phyloP scores from a whole-genome alignment of 2,329 filamentous ascomycete species.

The Claviceps digitariae region DNA sequence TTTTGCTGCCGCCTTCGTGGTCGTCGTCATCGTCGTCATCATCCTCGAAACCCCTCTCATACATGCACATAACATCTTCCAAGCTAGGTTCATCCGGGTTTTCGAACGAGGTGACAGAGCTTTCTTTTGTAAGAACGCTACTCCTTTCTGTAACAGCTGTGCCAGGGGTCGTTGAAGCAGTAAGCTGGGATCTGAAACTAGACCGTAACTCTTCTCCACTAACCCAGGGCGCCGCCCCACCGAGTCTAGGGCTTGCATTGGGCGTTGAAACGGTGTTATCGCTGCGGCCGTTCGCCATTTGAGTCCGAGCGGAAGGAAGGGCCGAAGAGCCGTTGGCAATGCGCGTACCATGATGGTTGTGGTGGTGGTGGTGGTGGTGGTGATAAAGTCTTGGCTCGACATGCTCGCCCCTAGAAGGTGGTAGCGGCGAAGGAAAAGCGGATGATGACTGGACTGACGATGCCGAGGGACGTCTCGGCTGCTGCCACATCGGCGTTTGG shows the following conservation, averaged over 20 bases:
- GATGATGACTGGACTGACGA: slow-evolving; percentile 34
- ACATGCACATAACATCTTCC: slow-evolving; percentile 58
- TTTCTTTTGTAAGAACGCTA: slow-evolving; percentile 67
- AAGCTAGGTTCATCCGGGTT: slow-evolving; percentile 45
- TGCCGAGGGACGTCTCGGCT: slow-evolving; percentile 31
- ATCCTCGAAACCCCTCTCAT: slow-evolving; percentile 46
- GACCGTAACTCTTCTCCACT: slow-evolving; percentile 38
- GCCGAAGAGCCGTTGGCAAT: slow-evolving; percentile 15
- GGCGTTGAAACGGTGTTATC: slow-evolving; percentile 26
- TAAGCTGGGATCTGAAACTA: slow-evolving; percentile 43
- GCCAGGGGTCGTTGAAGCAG: slow-evolving; percentile 43
- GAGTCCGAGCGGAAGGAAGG: slow-evolving; percentile 14
- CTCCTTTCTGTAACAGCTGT: slow-evolving; percentile 63
- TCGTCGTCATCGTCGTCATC: slow-evolving; percentile 29
- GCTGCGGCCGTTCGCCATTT: slow-evolving; percentile 13
- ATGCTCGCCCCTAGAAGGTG: slow-evolving; percentile 27
- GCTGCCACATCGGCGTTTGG: slow-evolving; percentile 25
- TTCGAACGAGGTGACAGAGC: slow-evolving; percentile 52
- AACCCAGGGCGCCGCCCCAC: slow-evolving; percentile 32
- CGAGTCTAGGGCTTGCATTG: slow-evolving; percentile 12
- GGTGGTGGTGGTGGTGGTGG: too few species aligned
- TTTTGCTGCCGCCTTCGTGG: slow-evolving; percentile 16
- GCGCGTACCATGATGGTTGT: slow-evolving; percentile 9
- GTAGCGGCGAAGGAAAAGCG: slow-evolving; percentile 30
- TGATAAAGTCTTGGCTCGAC: slow-evolving; percentile 19